Base-by-base conservation (phyloP, 352 stramenopile genomes). In the Phytopythium mirpurense region DNA sequence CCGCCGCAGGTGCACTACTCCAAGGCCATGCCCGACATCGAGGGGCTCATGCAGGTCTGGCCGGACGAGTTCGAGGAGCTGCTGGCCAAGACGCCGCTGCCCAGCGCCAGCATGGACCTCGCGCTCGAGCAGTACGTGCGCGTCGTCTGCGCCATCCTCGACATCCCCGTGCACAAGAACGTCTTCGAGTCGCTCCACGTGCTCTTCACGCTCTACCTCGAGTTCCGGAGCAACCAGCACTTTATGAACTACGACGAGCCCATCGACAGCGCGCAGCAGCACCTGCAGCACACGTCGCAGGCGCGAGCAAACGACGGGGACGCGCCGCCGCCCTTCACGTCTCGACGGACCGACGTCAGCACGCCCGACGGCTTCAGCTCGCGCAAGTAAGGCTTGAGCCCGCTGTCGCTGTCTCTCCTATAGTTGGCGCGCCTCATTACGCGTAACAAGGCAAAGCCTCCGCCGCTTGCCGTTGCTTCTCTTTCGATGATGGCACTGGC, bases 111-210 rank as follows among this genome's bases (percentile, higher is more conserved):
- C 18, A 67, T 98, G 37, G 95, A 98, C 56, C 79, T 98, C 62
- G 74, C 70, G 6, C 63, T 98, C 8, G 88, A 97, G 62, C 91
- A 98, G 53, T 98, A 98, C 72, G 82, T 90, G 23, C 72, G 85
- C 40, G 72, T 98, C 40, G 73, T 97, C 42, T 98, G 95, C 51
- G 86, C 93, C 8, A 73, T 98, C 37, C 68, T 98, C 26, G 96
- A 98, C 55, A 97, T 99, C 50, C 96, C 96, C 0, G 83, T 98
- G 47, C 88, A 98, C 76, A 93, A 94, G 67, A 96, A 95, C 63
- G 75, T 98, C 47, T 88, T 97, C 65, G 86, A 98, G 68, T 96
- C 87, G 58, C 76, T 98, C 12, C 95, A 98, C 63, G 77, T 97
- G 45, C 75, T 98, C 42, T 98, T 98, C 59, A 97, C 86, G 29